Conservation (phyloP, 805 yeast genomes). For the Blastobotrys attinorum region DNA sequence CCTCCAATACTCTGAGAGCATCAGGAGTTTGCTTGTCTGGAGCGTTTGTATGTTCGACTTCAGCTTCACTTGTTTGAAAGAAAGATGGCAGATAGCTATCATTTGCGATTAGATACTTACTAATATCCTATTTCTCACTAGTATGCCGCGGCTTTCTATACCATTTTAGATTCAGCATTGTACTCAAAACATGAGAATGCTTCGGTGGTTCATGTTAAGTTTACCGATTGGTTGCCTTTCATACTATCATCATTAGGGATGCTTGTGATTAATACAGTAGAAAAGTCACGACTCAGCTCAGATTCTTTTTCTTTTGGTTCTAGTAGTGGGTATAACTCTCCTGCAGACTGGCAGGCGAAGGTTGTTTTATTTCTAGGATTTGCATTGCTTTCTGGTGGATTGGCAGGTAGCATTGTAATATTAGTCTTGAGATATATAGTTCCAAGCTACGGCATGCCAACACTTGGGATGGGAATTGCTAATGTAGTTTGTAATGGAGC, state of each 20-base stretch:
- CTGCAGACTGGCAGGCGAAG: conserved; percentile 88
- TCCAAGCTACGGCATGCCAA: conserved; percentile 74
- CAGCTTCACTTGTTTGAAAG: too few relatives aligned
- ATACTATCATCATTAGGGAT: conserved; percentile 85
- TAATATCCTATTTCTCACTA: neutral
- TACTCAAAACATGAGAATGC: conserved; percentile 81
- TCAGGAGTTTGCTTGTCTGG: conserved; percentile 59
- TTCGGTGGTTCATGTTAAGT: conserved; percentile 76
- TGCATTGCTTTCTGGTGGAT: conserved; percentile 85
- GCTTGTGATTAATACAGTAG: conserved; percentile 68
- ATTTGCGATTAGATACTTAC: too few relatives aligned
- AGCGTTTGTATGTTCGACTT: conserved; percentile 25
- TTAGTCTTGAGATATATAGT: conserved; percentile 76
- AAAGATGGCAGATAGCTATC: too few relatives aligned
- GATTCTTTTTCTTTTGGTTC: conserved; percentile 34
- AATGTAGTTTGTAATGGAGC: conserved; percentile 74
- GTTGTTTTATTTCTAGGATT: conserved; percentile 87
- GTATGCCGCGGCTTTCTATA: conserved; percentile 62
- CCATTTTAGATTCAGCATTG: conserved; percentile 79
- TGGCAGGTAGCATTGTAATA: conserved; percentile 87
- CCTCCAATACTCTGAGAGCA: conserved; percentile 61
- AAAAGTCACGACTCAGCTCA: conserved; percentile 46
- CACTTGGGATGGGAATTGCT: conserved; percentile 88
- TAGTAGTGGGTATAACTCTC: conserved; percentile 25
- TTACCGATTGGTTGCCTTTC: conserved; percentile 94